Base-by-base conservation (phyloP, 257 asterid species). In the Gentiana dahurica region DNA sequence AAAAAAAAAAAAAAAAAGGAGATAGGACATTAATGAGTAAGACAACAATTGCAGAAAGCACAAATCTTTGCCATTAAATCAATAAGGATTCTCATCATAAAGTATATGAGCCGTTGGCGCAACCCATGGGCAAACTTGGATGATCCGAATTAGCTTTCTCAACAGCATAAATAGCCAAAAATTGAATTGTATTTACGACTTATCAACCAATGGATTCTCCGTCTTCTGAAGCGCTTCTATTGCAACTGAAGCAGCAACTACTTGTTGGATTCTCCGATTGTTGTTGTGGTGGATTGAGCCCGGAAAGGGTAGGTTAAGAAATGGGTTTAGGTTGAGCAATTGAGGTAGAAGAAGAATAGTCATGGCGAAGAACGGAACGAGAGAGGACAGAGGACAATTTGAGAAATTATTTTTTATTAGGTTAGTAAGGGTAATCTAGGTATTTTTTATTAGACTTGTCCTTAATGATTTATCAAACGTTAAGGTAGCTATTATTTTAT, bases 51-150 rank as follows among this genome's bases (percentile, higher is more conserved):
- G 98, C 98, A 49, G 98, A 91, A 52, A 91, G 85, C 49, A 91
- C 94, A 47, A 91, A 91, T 49, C 98, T 79, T 91, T 96, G 4
- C 98, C 79, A 57, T 87, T 87, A 53, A 91, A 87, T 96, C 98
- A 91, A 49, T 79, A 85, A 35, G 98, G 95, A 34, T 91, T 87
- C 82, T 87, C 96, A 59, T 91, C 96, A 68, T 82, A 91, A 78
- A 91, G 60, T 33, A 91, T 65, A 53, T 91, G 98, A n/a, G 86
- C 98, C 89, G 85, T 83, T 38, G 98, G 98, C 9, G 83, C 77
- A 70, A 12, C 83, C 80, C 83, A 77, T 77, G 5, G 83, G 80
- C 15, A 73, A 49, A 48, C 83, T 80, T 3, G 83, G 83, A 57
- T 77, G 83, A 11, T 80, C 83, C 6, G 79, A 73, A 34, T 73